These are phyloP conservation scores for Paraphaeosphaeria minitans DNA, from an alignment of 2,329 filamentous ascomycete species.

Conservation along the genomic window DNA sequence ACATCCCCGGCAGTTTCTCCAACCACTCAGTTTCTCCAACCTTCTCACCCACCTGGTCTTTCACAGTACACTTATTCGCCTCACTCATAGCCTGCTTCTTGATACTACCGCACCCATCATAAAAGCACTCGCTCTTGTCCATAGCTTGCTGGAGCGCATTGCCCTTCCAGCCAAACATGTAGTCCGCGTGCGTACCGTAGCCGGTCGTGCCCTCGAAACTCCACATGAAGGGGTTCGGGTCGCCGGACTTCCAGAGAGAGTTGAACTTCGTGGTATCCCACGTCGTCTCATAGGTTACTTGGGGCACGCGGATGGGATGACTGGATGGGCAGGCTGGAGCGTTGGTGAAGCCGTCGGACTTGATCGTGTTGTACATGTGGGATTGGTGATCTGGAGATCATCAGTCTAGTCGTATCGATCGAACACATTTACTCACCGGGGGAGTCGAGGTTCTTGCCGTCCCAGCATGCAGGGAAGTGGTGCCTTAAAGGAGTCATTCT, in stretches of 20 bases:
- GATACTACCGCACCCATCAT: conserved; percentile 25
- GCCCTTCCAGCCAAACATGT: conserved; percentile 30
- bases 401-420: too few species aligned
- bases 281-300: conserved; percentile 30
- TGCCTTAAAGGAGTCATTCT: not conserved
- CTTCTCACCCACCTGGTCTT: conserved; percentile 25
- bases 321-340: conserved; percentile 26
- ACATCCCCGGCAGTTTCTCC: conserved; percentile 17
- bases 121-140: conserved; percentile 27
- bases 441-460: conserved; percentile 55
- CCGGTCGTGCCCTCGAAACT: conserved; percentile 20
- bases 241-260: conserved; percentile 25
- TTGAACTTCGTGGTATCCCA: conserved; percentile 36
- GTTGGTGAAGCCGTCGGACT: conserved; percentile 27
- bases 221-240: conserved; percentile 21
- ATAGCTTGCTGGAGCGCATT: conserved; percentile 22
- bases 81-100: conserved; percentile 31
- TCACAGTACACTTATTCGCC: conserved; percentile 31
- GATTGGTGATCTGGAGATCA: conserved; percentile 49
- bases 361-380: conserved; percentile 21
- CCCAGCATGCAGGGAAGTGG: conserved; percentile 39
- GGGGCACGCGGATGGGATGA: conserved; percentile 30
- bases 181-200: conserved; percentile 31
- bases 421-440: not conserved
- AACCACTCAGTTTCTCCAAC: conserved; percentile 17